Conservation (phyloP, 208 protist species). For the Herpetomonas muscarum region DNA sequence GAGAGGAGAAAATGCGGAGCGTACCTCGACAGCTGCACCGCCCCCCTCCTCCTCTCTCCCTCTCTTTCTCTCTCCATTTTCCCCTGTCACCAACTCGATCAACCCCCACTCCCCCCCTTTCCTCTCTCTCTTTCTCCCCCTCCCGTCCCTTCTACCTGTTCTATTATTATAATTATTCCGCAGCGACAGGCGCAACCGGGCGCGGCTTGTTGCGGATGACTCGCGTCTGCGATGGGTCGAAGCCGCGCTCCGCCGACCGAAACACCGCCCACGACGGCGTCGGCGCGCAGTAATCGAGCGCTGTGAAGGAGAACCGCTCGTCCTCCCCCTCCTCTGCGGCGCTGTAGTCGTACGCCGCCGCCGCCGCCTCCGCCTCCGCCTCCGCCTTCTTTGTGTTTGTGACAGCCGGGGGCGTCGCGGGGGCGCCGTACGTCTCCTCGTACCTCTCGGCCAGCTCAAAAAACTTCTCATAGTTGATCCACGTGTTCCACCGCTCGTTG, state of each 20-base stretch:
- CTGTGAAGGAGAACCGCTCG: conserved; percentile 36
- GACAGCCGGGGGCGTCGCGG: background rate
- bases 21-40: no score
- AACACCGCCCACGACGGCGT: conserved; percentile 85
- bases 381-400: background rate
- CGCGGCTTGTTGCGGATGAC: conserved; percentile 63
- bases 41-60: no score
- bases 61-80: no score
- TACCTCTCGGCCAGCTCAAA: conserved; percentile 45
- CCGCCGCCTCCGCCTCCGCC: background rate
- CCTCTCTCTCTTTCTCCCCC: no score
- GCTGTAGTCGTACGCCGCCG: background rate
- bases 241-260: conserved; percentile 74
- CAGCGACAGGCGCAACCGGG: conserved; percentile 26
- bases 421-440: conserved; percentile 11
- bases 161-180: no score
- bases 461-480: conserved; percentile 90
- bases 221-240: conserved; percentile 82
- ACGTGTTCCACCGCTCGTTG: conserved; percentile 81
- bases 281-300: conserved; percentile 69
- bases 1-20: no score
- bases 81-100: no score
- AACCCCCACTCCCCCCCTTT: no score
- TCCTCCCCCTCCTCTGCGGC: conserved; percentile 1
- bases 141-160: no score